Conservation (phyloP, 768 basidiomycete genomes). For the Agrocybe chaxingu region DNA sequence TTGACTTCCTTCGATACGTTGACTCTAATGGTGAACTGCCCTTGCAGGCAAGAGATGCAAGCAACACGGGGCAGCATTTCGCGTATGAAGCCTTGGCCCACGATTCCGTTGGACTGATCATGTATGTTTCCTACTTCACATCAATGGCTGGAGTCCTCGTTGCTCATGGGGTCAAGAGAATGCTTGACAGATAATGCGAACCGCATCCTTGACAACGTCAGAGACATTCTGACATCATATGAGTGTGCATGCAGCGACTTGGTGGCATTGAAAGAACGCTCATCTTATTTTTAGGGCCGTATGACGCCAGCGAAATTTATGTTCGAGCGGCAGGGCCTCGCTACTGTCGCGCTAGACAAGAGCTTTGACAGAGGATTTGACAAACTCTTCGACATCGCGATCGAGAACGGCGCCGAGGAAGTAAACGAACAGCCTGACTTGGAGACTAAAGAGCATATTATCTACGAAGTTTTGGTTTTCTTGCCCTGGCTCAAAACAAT, state of each 20-base stretch:
- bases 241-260: slow-evolving; percentile 31
- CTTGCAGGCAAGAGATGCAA: slow-evolving; percentile 39
- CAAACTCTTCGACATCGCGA: slow-evolving; percentile 25
- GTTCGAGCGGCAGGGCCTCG: slow-evolving; percentile 54
- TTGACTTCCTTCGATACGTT: too few species aligned
- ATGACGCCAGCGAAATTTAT: slow-evolving; percentile 63
- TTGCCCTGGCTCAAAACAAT: not conserved
- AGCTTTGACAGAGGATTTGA: slow-evolving; percentile 41
- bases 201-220: slow-evolving; percentile 55
- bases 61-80: slow-evolving; percentile 45
- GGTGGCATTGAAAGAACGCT: not conserved
- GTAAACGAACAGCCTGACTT: slow-evolving; percentile 14
- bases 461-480: slow-evolving; percentile 1
- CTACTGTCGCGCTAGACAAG: slow-evolving; percentile 38
- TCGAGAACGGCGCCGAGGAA: slow-evolving; percentile 22
- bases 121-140: slow-evolving; percentile 38
- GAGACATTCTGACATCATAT: slow-evolving; percentile 45
- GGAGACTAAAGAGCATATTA: slow-evolving; percentile 2
- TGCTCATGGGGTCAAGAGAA: slow-evolving; percentile 16
- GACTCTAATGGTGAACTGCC: not conserved
- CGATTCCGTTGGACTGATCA: slow-evolving; percentile 56
- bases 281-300: slow-evolving; percentile 43
- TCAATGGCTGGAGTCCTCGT: not conserved
- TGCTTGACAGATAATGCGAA: slow-evolving; percentile 58
- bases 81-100: slow-evolving; percentile 61